phyloP scores from a whole-genome alignment of 139 green algal species.

The Limnomonas spitsbergensis region DNA sequence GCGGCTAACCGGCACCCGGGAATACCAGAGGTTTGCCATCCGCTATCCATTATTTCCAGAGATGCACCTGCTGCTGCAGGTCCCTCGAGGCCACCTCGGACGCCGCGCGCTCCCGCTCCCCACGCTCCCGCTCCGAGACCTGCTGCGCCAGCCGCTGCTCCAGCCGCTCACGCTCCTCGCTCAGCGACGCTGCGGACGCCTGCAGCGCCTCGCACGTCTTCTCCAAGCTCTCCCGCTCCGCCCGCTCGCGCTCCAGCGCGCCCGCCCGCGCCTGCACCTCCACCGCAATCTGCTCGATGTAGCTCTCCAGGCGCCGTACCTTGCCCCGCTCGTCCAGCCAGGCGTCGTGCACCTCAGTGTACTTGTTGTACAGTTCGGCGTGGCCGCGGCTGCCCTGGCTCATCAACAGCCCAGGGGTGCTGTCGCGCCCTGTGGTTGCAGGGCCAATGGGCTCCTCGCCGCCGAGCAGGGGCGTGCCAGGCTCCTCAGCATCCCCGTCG shows the following conservation, averaged over 20 bases:
- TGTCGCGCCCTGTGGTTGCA: not conserved
- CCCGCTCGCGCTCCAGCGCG: slow-evolving; percentile 17
- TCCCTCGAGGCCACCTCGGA: slow-evolving; percentile 23
- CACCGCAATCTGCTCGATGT: slow-evolving; percentile 34
- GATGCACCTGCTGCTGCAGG: slow-evolving; percentile 32
- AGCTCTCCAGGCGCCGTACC: slow-evolving; percentile 23
- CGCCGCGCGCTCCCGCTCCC: slow-evolving; percentile 18
- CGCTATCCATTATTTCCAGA: too few relatives aligned
- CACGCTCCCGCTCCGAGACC: slow-evolving; percentile 15
- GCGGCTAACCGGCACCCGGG: too few relatives aligned
- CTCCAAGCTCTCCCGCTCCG: slow-evolving; percentile 21
- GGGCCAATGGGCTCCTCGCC: not conserved
- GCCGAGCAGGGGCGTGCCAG: not conserved
- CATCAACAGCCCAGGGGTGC: not conserved
- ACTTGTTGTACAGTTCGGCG: not conserved
- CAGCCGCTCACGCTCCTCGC: slow-evolving; percentile 18
- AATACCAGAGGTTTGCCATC: too few relatives aligned
- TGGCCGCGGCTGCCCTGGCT: not conserved
- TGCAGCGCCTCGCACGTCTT: slow-evolving; percentile 20
- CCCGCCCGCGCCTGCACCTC: slow-evolving; percentile 32
- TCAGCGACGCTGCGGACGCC: slow-evolving; percentile 20
- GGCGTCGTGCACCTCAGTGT: slow-evolving; percentile 31
- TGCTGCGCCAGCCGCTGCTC: slow-evolving; percentile 4
- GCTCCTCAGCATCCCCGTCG: too few relatives aligned
- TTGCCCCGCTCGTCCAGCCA: slow-evolving; percentile 30